A percentile compares a stretch with the other conserved stretches of the same genome.
These are phyloP conservation scores for Gossypium herbaceum DNA, from an alignment of 345 rosid species.

Conservation along the genomic window DNA sequence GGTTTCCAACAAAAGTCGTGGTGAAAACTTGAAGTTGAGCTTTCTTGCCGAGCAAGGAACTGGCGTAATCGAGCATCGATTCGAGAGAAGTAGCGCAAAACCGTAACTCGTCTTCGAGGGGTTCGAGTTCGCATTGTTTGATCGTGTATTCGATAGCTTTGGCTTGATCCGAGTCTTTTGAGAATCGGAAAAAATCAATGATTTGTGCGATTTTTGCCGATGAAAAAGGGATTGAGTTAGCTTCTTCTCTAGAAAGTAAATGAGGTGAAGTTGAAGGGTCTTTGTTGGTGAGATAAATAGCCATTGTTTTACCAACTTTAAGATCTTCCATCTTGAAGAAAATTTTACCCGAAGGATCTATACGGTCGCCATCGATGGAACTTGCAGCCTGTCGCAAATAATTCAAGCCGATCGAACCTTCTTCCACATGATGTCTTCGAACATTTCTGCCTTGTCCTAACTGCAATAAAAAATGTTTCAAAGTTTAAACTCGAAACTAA, in stretches of 20 bases:
- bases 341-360: constrained; percentile 42
- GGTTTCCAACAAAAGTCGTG: constrained; percentile 24
- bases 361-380: background rate
- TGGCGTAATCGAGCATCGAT: constrained; percentile 59
- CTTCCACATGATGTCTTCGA: background rate
- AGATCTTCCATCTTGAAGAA: constrained; percentile 52
- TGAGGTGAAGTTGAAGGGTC: constrained; percentile 39
- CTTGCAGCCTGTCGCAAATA: constrained; percentile 7
- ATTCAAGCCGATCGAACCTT: background rate
- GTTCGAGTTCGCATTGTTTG: constrained; percentile 39
- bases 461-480: background rate
- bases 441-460: background rate
- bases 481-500: background rate
- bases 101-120: constrained; percentile 46
- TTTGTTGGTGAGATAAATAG: constrained; percentile 35
- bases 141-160: constrained; percentile 59
- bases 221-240: constrained; percentile 60
- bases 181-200: constrained; percentile 52
- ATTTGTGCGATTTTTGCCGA: constrained; percentile 41
- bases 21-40: constrained; percentile 17
- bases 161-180: constrained; percentile 56
- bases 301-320: constrained; percentile 35
- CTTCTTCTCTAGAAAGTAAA: constrained; percentile 53
- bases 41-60: constrained; percentile 31
- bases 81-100: constrained; percentile 64